phyloP scores from a whole-genome alignment of 805 yeast species.

The Starmerella floris region DNA sequence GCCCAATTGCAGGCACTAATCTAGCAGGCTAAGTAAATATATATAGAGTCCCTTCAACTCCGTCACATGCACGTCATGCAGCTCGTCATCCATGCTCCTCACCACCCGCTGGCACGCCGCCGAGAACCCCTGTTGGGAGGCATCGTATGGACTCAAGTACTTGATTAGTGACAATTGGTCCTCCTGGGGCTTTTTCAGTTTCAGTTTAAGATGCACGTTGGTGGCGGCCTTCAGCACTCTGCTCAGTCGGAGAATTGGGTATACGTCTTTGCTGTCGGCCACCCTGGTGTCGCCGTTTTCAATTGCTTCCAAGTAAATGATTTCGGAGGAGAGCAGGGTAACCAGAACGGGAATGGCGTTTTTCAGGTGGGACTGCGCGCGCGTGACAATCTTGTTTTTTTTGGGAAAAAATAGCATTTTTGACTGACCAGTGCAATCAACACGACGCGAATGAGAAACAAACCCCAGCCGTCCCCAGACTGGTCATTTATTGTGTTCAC shows the following conservation, averaged over 20 bases:
- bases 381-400: not conserved
- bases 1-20: too few species aligned
- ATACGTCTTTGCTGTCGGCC: not conserved
- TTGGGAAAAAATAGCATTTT: not conserved
- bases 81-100: not conserved
- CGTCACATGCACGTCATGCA: not conserved
- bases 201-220: constrained; percentile 7
- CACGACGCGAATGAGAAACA: too few species aligned
- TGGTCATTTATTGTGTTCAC: too few species aligned
- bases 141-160: constrained; percentile 3
- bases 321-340: not conserved
- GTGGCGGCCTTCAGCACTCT: constrained; percentile 6
- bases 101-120: not conserved
- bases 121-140: not conserved
- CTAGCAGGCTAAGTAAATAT: constrained; percentile 3
- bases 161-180: not conserved
- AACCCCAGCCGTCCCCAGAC: too few species aligned
- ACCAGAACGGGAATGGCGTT: constrained; percentile 1
- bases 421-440: too few species aligned
- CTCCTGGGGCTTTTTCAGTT: not conserved
- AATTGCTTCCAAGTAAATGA: not conserved
- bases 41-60: constrained; percentile 4
- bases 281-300: not conserved
- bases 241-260: not conserved
- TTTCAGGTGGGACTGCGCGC: not conserved